Percentiles rank a stretch among this genome's conserved stretches.
phyloP scores from a whole-genome alignment of 805 yeast genomes.

The Metschnikowia dekortorum region DNA sequence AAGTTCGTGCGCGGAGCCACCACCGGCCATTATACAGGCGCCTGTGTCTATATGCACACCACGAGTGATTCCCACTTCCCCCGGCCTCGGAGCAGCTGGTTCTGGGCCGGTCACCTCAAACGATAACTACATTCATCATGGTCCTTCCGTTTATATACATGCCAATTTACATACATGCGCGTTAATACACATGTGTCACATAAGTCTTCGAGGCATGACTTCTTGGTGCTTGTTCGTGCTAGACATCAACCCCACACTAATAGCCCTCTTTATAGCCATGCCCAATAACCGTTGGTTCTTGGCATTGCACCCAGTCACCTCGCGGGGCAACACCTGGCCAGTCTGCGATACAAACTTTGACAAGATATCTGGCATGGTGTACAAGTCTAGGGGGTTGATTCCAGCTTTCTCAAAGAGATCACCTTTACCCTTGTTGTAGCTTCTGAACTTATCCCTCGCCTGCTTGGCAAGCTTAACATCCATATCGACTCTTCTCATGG shows the following conservation, averaged over 20 bases:
- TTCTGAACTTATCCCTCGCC: conserved; percentile 22
- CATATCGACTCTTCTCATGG: conserved; percentile 52
- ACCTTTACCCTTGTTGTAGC: conserved; percentile 13
- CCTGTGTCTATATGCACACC: background rate
- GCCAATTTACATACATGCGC: no score
- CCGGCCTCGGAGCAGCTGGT: no score
- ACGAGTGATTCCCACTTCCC: background rate
- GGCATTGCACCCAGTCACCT: conserved; percentile 61
- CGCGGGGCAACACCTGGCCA: conserved; percentile 74
- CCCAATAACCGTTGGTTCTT: conserved; percentile 67
- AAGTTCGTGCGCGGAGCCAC: conserved; percentile 1
- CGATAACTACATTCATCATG: background rate
- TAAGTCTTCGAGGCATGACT: conserved; percentile 37
- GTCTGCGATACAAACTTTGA: conserved; percentile 62
- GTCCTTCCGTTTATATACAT: background rate
- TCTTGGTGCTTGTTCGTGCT: conserved; percentile 62
- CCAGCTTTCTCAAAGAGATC: conserved; percentile 42
- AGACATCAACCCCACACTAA: conserved; percentile 75
- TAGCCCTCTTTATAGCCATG: conserved; percentile 74
- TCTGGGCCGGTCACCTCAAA: no score
- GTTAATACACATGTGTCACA: conserved; percentile 18
- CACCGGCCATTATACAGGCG: background rate
- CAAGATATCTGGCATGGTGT: conserved; percentile 66
- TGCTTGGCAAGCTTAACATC: conserved; percentile 29
- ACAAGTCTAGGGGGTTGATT: conserved; percentile 65